phyloP scores from a whole-genome alignment of 495 filamentous ascomycete genomes.

The Jackrogersella minutella region DNA sequence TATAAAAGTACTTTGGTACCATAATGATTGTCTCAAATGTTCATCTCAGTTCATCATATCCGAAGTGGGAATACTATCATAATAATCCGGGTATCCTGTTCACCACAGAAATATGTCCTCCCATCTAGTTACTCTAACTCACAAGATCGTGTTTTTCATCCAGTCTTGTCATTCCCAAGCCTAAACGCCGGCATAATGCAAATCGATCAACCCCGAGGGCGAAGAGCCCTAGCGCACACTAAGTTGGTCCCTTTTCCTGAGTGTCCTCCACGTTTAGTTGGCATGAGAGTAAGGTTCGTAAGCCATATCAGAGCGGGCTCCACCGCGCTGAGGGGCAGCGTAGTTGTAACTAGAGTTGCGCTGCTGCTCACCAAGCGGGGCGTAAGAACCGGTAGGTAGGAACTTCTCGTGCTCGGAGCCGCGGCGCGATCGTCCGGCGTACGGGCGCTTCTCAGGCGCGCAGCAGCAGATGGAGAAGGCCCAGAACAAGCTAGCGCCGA shows the following conservation, averaged over 20 bases:
- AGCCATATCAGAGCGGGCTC: conserved; percentile 51
- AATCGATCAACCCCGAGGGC: conserved; percentile 8
- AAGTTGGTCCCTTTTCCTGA: not conserved
- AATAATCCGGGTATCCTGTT: conserved; percentile 30
- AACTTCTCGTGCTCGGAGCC: conserved; percentile 57
- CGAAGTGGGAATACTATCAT: conserved; percentile 27
- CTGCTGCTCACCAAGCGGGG: conserved; percentile 52
- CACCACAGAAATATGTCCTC: conserved; percentile 7
- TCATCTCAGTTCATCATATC: conserved; percentile 36
- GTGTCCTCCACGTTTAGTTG: conserved; percentile 42
- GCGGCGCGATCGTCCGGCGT: conserved; percentile 23
- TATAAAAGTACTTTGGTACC: too few relatives aligned
- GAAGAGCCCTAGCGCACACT: conserved; percentile 1
- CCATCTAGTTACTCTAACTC: conserved; percentile 4
- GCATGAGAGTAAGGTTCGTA: conserved; percentile 65
- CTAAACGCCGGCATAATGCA: conserved; percentile 47
- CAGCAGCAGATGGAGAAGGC: conserved; percentile 91
- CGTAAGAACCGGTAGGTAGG: conserved; percentile 52
- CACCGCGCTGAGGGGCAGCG: conserved; percentile 42
- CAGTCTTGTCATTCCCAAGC: conserved; percentile 41
- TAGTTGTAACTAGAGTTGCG: conserved; percentile 49
- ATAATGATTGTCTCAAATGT: too few relatives aligned
- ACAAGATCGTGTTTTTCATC: conserved; percentile 16
- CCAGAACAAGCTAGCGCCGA: conserved; percentile 85
- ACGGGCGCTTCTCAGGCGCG: conserved; percentile 51